These are phyloP conservation scores for Leucaena leucocephala DNA, from an alignment of 306 rosid genomes.

Conservation along the genomic window DNA sequence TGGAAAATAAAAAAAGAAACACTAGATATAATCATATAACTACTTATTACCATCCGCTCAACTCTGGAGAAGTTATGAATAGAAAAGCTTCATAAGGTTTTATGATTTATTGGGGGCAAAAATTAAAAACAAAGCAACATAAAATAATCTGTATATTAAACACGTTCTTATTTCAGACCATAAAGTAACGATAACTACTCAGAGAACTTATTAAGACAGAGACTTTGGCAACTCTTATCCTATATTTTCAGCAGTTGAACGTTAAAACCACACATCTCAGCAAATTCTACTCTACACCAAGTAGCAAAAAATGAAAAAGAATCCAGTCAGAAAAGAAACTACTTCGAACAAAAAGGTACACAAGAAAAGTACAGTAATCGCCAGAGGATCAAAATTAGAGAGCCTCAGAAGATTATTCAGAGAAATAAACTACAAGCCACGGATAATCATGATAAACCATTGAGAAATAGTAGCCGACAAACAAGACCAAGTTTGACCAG, in stretches of 20 bases:
- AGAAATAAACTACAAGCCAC: background rate
- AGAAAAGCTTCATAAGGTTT: background rate
- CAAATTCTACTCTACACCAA: background rate
- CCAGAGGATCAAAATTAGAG: background rate
- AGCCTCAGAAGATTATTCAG: background rate
- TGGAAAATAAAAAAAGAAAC: background rate
- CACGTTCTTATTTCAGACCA: background rate
- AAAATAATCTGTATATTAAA: background rate
- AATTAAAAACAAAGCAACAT: background rate
- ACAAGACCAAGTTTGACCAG: conserved; percentile 2
- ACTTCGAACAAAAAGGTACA: background rate
- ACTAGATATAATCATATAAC: background rate
- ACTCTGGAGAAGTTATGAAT: background rate
- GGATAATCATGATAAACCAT: background rate
- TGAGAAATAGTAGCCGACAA: background rate
- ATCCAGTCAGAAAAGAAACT: background rate
- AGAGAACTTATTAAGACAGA: no score
- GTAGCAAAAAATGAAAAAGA: background rate
- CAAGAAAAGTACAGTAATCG: background rate
- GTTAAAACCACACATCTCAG: background rate
- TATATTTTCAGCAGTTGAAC: background rate
- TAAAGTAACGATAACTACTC: background rate
- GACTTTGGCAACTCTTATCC: background rate
- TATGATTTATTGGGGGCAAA: background rate
- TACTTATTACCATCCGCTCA: background rate